These are phyloP conservation scores for Cercospora canescens DNA, from an alignment of 2,329 filamentous ascomycete genomes.

Conservation along the genomic window DNA sequence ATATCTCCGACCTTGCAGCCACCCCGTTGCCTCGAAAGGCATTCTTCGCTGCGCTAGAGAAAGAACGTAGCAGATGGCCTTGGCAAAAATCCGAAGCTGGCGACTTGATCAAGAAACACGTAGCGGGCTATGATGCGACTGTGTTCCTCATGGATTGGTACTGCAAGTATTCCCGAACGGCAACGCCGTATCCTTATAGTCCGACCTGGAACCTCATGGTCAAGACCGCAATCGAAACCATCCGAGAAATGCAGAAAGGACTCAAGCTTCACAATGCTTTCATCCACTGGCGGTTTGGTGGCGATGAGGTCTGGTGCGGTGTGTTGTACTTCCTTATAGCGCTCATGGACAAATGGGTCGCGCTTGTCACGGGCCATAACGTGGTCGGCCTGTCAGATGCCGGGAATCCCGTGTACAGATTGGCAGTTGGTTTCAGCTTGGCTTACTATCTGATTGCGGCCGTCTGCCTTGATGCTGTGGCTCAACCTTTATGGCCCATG, in stretches of 20 bases:
- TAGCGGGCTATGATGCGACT: conserved; percentile 54
- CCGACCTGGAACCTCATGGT: conserved; percentile 60
- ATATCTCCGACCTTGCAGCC: conserved; percentile 51
- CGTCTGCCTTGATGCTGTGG: conserved; percentile 56
- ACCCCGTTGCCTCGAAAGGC: conserved; percentile 50
- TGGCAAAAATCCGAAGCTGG: conserved; percentile 48
- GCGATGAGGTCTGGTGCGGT: conserved; percentile 55
- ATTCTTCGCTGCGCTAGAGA: conserved; percentile 47
- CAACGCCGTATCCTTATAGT: conserved; percentile 55
- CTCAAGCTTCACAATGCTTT: conserved; percentile 58
- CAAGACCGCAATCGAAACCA: conserved; percentile 55
- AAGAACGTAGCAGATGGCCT: conserved; percentile 45
- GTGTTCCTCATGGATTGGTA: conserved; percentile 58
- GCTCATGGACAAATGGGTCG: conserved; percentile 57
- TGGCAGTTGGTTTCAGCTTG: conserved; percentile 56
- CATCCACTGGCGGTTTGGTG: conserved; percentile 59
- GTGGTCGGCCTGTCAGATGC: conserved; percentile 40
- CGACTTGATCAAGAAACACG: conserved; percentile 51
- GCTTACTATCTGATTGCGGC: conserved; percentile 60
- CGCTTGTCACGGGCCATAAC: conserved; percentile 46
- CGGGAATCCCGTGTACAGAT: conserved; percentile 41
- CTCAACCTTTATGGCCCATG: conserved; percentile 20
- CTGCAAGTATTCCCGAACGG: conserved; percentile 47
- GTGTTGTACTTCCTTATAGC: conserved; percentile 57
- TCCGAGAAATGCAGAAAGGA: conserved; percentile 56